Evolutionary conservation across 129 eudicot genomes (phyloP).

Genomic region (Escallonia herrerae): DNA sequence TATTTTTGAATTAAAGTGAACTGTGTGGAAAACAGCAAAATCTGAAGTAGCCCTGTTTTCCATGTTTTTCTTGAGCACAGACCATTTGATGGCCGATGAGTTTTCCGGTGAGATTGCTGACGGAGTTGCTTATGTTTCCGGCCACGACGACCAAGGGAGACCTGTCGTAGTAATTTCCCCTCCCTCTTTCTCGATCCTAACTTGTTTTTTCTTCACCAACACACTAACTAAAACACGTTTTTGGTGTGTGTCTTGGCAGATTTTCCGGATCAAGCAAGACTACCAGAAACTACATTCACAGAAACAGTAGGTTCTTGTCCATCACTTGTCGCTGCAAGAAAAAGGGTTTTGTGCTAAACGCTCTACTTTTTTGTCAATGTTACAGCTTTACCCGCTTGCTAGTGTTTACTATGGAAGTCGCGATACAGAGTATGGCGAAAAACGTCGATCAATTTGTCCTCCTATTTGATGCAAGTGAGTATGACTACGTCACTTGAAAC

Average conservation of each 20-base stretch:
- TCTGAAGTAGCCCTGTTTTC: conserved; percentile 4
- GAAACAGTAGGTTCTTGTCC: conserved; percentile 54
- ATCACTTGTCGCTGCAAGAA: no score
- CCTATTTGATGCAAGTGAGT: conserved; percentile 97
- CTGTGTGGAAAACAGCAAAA: conserved; percentile 24
- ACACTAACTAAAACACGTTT: background rate
- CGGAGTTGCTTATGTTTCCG: conserved; percentile 88
- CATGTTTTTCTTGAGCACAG: conserved; percentile 22
- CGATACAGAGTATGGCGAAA: conserved; percentile 83
- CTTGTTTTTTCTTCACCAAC: background rate
- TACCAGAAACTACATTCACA: conserved; percentile 85
- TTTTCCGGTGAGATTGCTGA: conserved; percentile 90
- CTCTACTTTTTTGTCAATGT: background rate
- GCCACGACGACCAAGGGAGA: conserved; percentile 78
- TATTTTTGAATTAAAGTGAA: conserved; percentile 46
- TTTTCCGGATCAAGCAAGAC: conserved; percentile 92
- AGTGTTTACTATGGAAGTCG: conserved; percentile 95
- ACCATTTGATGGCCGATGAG: conserved; percentile 83
- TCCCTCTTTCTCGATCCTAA: background rate
- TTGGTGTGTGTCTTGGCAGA: conserved; percentile 22
- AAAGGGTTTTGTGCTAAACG: background rate
- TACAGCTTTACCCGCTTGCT: conserved; percentile 80
- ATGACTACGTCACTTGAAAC: no score
- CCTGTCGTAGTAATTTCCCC: conserved; percentile 61
- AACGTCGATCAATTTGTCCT: conserved; percentile 75